Conservation (phyloP, 208 protist genomes). For the Blechomonas ayalai region DNA sequence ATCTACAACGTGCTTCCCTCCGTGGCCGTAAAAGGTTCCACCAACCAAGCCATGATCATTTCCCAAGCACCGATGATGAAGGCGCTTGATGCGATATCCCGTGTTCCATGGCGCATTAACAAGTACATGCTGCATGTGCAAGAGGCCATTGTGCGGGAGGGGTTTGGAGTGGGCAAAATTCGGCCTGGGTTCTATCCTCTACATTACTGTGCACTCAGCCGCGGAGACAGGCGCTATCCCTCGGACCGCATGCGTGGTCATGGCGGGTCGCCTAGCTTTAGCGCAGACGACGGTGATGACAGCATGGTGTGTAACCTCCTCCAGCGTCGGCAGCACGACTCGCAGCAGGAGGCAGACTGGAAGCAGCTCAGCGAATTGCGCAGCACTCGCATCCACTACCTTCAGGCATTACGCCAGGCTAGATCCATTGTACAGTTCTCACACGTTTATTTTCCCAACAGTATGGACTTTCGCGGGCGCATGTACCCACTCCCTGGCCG, state of each 20-base stretch:
- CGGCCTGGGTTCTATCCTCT: constrained; percentile 85
- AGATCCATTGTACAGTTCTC: constrained; percentile 85
- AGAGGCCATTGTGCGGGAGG: constrained; percentile 87
- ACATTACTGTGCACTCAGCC: constrained; percentile 63
- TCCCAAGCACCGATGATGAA: constrained; percentile 90
- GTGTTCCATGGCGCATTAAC: constrained; percentile 89
- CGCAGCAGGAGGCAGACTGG: constrained; percentile 76
- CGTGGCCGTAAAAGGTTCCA: constrained; percentile 78
- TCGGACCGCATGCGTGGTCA: not conserved
- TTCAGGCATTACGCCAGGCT: constrained; percentile 85
- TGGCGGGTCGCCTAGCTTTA: too few species aligned
- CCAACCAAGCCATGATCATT: constrained; percentile 89
- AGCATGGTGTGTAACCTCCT: constrained; percentile 54
- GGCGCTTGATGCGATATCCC: constrained; percentile 84
- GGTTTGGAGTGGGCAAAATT: constrained; percentile 90
- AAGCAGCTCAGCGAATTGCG: constrained; percentile 74
- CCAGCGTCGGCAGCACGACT: constrained; percentile 45
- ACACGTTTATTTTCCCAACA: constrained; percentile 97
- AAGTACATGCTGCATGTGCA: constrained; percentile 91
- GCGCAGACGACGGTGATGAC: not conserved
- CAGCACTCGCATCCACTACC: constrained; percentile 84
- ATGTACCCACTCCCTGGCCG: constrained; percentile 97
- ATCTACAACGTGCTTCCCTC: constrained; percentile 89
- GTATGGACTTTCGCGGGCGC: constrained; percentile 98
- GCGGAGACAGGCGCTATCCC: constrained; percentile 48